These are phyloP conservation scores for Candida sakaeoensis DNA, from an alignment of 805 yeast species.

Conservation along the genomic window DNA sequence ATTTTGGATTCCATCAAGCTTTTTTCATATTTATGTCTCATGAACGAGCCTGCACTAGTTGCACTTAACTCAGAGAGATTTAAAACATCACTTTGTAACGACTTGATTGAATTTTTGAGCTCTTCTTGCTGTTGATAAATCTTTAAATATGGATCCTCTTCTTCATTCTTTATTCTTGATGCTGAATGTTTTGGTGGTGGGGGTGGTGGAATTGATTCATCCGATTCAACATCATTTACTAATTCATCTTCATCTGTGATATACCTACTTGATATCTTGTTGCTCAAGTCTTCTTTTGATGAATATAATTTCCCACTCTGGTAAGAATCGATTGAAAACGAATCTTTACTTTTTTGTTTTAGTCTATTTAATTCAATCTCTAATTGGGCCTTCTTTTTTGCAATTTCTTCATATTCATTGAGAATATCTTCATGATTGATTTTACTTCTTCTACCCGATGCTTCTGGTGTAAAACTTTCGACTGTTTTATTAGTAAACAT, in stretches of 20 bases:
- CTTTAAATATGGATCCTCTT: conserved; percentile 11
- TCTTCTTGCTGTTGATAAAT: conserved; percentile 33
- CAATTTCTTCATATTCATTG: conserved; percentile 27
- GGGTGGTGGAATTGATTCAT: conserved; percentile 37
- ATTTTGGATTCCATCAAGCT: conserved; percentile 21
- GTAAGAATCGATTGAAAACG: conserved; percentile 25
- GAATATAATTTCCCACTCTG: conserved; percentile 29
- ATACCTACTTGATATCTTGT: conserved; percentile 21
- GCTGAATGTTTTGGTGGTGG: conserved; percentile 33
- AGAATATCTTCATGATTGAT: conserved; percentile 7
- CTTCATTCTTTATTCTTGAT: conserved; percentile 8
- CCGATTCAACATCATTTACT: conserved; percentile 10
- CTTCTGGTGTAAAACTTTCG: conserved; percentile 25
- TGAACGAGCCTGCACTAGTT: conserved; percentile 82
- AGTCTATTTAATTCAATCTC: conserved; percentile 36
- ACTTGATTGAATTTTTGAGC: conserved; percentile 36
- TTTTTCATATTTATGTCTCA: conserved; percentile 62
- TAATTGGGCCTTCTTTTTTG: conserved; percentile 33
- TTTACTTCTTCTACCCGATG: conserved; percentile 11
- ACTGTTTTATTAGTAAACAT: conserved; percentile 20
- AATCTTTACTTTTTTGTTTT: conserved; percentile 14
- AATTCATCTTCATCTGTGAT: conserved; percentile 20
- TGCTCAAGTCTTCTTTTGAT: conserved; percentile 34
- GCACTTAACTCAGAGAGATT: conserved; percentile 74
- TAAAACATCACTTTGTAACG: conserved; percentile 43